Evolutionary conservation across 495 filamentous ascomycete species (phyloP), one percentile per base, ranked within the genome.

Genomic region (Xanthoparmelia taractica): DNA sequence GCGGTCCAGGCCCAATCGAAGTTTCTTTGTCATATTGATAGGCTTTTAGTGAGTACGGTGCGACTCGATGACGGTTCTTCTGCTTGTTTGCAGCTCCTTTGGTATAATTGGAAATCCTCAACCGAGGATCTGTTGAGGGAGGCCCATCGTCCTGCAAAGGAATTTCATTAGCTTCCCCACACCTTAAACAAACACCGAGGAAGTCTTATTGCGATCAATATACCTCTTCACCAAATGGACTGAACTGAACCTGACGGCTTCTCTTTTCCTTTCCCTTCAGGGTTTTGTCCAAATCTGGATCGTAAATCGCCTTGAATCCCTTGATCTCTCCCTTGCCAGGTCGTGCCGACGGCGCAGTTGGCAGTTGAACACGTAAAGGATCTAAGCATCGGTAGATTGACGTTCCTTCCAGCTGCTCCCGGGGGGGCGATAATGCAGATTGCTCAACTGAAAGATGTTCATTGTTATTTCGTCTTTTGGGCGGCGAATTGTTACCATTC

Each of bases 1-100:
- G 90, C 31, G 95, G 94, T 7, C 90, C 92, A 43, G 90, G 90
- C 1, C 91, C 92, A 62, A 93, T 85, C 18, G 92, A 96, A 4
- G 89, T 88, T 65, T 82, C 79, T 4, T 84, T 75, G 70, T 96
- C 92, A 69, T 91, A 92, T 45, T 82, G 74, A 72, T 91, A 96
- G 33, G 84, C 86, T 70, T 82, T 86, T 43, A 95, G 74, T 48
- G 82, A 80, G 73, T 94, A 96, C 1, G 93, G 92, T 43, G 88
- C 84, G 62, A 82, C 76, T 40, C 92, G 87, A 65, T 91, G 77
- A 65, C 84, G 84, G 57, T 82, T 81, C 70, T 88, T 92, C n/a
- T 83, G 84, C 65, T 88, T 87, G 71, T 87, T 87, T 43, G 72
- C 76, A 23, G 73, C 73, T 64, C 80, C 76, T 59, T 81, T 79